Percentiles rank a stretch among this genome's conserved stretches.
Conservation (phyloP, 768 basidiomycete genomes). For the Coprinopsis sp. region DNA sequence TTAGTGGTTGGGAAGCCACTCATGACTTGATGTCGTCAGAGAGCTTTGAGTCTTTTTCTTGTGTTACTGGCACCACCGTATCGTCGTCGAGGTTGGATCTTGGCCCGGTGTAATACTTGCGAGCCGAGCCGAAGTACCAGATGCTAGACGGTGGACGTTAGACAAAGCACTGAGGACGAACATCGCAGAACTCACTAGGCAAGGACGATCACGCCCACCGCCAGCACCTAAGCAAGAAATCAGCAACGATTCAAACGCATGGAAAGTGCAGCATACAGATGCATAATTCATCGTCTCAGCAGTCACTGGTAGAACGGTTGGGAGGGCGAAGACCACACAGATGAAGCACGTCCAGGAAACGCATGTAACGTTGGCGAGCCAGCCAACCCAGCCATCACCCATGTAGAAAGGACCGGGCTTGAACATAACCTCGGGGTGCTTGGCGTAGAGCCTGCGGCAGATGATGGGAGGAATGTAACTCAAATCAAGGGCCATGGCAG, state of each 20-base stretch:
- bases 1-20: too few species aligned
- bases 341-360: constrained; percentile 69
- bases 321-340: constrained; percentile 67
- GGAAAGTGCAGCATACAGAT: constrained; percentile 37
- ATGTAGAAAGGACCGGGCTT: constrained; percentile 86
- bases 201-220: constrained; percentile 47
- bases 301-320: constrained; percentile 67
- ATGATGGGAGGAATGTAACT: constrained; percentile 84
- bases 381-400: constrained; percentile 63
- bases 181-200: constrained; percentile 51
- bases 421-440: constrained; percentile 81
- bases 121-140: constrained; percentile 53
- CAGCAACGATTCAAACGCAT: not conserved
- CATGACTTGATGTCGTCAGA: constrained; percentile 3
- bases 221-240: constrained; percentile 37
- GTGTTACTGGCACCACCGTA: constrained; percentile 8
- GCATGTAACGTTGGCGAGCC: constrained; percentile 57
- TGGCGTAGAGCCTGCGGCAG: constrained; percentile 59
- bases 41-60: constrained; percentile 2
- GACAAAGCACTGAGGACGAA: too few species aligned
- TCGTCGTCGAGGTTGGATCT: constrained; percentile 43
- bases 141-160: too few species aligned
- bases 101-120: constrained; percentile 56
- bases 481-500: constrained; percentile 71
- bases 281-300: constrained; percentile 75